Evolutionary conservation across 2,329 filamentous ascomycete genomes (phyloP).

Genomic region (Lecanosticta acicola): DNA sequence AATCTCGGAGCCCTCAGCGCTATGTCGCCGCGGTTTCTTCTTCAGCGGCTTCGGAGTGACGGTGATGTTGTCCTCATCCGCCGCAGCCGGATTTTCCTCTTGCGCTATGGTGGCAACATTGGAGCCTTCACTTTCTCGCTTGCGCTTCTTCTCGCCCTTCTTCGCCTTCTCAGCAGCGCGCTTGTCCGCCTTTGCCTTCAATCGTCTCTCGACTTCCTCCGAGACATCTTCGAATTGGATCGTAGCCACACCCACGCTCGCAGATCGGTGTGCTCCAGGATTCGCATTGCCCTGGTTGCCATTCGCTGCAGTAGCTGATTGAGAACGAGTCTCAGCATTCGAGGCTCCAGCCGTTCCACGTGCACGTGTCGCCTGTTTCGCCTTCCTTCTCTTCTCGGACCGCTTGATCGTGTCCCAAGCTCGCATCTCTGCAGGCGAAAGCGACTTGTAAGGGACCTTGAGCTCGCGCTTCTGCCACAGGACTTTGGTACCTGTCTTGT

Average conservation of each 20-base stretch:
- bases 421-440: constrained; percentile 2
- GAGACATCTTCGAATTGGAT: constrained; percentile 29
- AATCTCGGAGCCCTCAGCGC: not conserved
- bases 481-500: constrained; percentile 2
- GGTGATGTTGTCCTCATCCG: not conserved
- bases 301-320: too few relatives aligned
- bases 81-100: not conserved
- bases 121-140: constrained; percentile 30
- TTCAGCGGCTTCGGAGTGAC: constrained; percentile 5
- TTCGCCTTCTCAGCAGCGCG: constrained; percentile 15
- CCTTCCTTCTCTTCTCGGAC: not conserved
- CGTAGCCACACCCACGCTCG: constrained; percentile 3
- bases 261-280: too few relatives aligned
- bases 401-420: constrained; percentile 4
- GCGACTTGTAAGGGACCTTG: constrained; percentile 3
- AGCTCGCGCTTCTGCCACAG: constrained; percentile 6
- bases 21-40: constrained; percentile 4
- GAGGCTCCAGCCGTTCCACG: too few relatives aligned
- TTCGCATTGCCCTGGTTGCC: too few relatives aligned
- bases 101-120: constrained; percentile 14
- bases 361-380: not conserved
- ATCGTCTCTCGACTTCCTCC: constrained; percentile 27
- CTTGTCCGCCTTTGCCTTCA: constrained; percentile 29
- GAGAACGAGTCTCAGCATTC: too few relatives aligned
- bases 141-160: constrained; percentile 25